Evolutionary conservation across 129 eudicot genomes (phyloP), one percentile per base, ranked within the genome.

Genomic region (sunflower (Helianthus annuus)): DNA sequence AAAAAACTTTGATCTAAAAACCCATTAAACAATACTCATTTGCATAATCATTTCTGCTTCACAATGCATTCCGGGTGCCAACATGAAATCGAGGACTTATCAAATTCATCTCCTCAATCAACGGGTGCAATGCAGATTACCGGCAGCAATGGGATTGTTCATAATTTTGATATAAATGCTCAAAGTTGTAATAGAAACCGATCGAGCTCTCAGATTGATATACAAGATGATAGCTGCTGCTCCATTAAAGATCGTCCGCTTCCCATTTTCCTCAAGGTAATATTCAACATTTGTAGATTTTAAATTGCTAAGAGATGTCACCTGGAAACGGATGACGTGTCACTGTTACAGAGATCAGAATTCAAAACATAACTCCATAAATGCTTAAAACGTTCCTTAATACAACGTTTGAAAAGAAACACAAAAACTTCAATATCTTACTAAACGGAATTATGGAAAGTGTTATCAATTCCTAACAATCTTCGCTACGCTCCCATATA

Each of bases 241-340:
- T 46, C 61, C 29, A 65, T 36, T 3, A 74, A 77, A 77, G 93
- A 90, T 11, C 85, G 86, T 5, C 96, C 93, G 15, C 91, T 95
- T 74, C 94, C 99, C 8, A 88, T 95, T 64, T 90, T 64, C 54
- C 91, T 95, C 68, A 95, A 90, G 96, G 99, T 85, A 27, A 27
- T n/a, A 10, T 36, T 56, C 10, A 57, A 4, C 46, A 6, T 42
- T 42, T 9, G 46, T 42, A 42, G 46, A 42, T 42, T 42, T 6
- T 42, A 1, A 42, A 6, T 7, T 6, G 10, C 46, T 42, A 42
- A 42, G 46, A 42, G 46, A 42, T 9, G 10, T 42, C 10, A 9
- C 46, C 10, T 42, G 10, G 4, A 19, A 55, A 56, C 0, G 9
- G 13, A 11, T 17, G 61, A 7, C 34, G 14, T 17, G 61, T 55